Conservation (phyloP, 176 grass and related monocot genomes). For the Carex myosuroides region DNA sequence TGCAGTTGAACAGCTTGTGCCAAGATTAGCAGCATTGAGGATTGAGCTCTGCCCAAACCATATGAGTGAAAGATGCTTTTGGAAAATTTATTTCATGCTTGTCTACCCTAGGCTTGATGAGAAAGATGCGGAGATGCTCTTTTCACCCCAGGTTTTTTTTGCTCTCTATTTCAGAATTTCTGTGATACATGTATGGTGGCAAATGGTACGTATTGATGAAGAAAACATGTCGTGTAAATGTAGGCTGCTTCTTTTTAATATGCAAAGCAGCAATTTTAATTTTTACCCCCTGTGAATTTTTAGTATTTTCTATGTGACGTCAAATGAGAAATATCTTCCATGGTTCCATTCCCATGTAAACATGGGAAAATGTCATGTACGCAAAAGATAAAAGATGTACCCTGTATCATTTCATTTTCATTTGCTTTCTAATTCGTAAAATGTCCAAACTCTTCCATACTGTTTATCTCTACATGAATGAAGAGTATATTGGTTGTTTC, state of each 20-base stretch:
- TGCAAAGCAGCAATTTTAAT: not conserved
- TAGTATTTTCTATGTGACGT: not conserved
- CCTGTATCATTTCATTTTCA: not conserved
- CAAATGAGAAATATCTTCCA: not conserved
- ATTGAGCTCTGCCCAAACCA: slow-evolving; percentile 72
- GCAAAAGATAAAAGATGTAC: not conserved
- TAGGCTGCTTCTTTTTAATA: not conserved
- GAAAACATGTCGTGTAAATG: not conserved
- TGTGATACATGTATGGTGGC: not conserved
- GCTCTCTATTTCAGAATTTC: not conserved
- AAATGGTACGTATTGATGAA: not conserved
- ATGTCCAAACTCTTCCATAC: not conserved
- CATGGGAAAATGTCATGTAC: not conserved
- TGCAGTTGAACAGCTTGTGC: slow-evolving; percentile 60
- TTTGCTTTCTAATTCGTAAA: not conserved
- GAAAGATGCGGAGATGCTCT: slow-evolving; percentile 54
- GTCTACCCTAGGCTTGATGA: slow-evolving; percentile 65
- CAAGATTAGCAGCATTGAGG: slow-evolving; percentile 66
- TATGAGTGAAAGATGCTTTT: slow-evolving; percentile 85
- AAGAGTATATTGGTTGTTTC: not conserved
- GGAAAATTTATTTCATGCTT: slow-evolving; percentile 90
- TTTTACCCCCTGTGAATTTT: not conserved
- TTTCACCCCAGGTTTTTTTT: slow-evolving; percentile 49
- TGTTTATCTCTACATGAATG: not conserved
- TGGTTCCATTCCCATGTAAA: not conserved